Base-by-base conservation (phyloP, 1,284 basidiomycete species). In the Cystobasidium sp. region DNA sequence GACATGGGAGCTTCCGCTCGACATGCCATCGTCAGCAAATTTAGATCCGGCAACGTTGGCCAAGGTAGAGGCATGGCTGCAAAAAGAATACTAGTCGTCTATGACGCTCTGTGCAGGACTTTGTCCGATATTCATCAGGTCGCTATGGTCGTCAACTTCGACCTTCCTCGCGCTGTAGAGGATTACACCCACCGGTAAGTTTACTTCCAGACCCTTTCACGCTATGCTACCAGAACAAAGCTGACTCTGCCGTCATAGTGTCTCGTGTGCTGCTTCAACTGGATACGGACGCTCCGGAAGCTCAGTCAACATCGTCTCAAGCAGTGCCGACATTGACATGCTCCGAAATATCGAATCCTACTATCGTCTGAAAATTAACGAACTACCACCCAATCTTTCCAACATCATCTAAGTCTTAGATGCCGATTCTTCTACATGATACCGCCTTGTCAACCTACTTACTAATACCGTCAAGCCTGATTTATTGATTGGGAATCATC, bases 91-190 rank as follows among this genome's bases (percentile, higher is more conserved):
- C 71, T 80, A 31, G 77, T 80, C 68, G 77, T 80, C n/a, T 76
- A 75, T 72, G 79, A 80, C 58, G 75, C 75, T 5, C 75, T 80
- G 3, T 74, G 75, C 46, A 74, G 78, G 49, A 75, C 72, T 1
- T 49, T 80, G 22, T 73, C 75, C 22, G 78, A 80, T 56, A 75
- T 77, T 12, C 75, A 74, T 24, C 77, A 76, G 66, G 79, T 80
- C 39, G 76, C 78, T 24, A 70, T 80, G 74, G 79, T 80, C 31
- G 76, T 80, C 69, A 80, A 79, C 64, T 80, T 76, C 52, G 79
- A 80, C 37, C 76, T 79, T n/a, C 78, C 78, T 10, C 75, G 79
- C 9, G 76, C 74, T 1, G 77, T 76, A 20, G 79, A 80, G 47
- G 78, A 78, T 52, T 80, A 80, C 71, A 70, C 72, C 2, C 76